Conservation (phyloP, 345 rosid genomes). For the Populus davidiana region DNA sequence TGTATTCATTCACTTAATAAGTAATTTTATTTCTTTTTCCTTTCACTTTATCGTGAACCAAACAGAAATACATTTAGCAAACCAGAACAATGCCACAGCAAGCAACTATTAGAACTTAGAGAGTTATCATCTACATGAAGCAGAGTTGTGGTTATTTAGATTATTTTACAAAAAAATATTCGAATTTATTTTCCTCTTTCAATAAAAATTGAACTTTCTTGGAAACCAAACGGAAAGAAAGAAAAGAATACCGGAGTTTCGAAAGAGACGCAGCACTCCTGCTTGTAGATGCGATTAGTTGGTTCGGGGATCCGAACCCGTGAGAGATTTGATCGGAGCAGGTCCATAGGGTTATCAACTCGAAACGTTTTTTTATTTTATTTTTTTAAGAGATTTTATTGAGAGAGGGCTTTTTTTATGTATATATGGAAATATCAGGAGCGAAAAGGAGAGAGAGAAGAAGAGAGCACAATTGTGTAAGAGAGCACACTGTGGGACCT, state of each 20-base stretch:
- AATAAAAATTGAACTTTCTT: neutral
- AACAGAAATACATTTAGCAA: neutral
- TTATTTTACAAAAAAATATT: neutral
- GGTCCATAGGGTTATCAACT: slow-evolving; percentile 56
- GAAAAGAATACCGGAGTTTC: slow-evolving; percentile 66
- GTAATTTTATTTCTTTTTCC: neutral
- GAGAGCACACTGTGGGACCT: neutral
- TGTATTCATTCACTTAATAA: no score
- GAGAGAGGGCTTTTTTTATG: neutral
- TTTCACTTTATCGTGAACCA: neutral
- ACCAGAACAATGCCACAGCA: neutral
- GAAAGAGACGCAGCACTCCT: slow-evolving; percentile 94
- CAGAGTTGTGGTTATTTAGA: neutral
- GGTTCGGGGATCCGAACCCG: slow-evolving; percentile 99
- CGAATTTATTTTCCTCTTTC: neutral
- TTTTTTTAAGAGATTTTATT: neutral
- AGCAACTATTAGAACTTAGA: neutral
- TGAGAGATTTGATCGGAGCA: slow-evolving; percentile 87
- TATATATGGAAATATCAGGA: neutral
- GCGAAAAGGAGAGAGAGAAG: neutral
- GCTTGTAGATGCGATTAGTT: slow-evolving; percentile 93
- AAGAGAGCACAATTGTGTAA: neutral
- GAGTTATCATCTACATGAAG: neutral
- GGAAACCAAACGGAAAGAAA: slow-evolving; percentile 7
- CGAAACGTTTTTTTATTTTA: neutral